Percentiles rank a stretch among this genome's conserved stretches.
Evolutionary conservation across 495 filamentous ascomycete genomes (phyloP).

Genomic region (Penicillium roqueforti): DNA sequence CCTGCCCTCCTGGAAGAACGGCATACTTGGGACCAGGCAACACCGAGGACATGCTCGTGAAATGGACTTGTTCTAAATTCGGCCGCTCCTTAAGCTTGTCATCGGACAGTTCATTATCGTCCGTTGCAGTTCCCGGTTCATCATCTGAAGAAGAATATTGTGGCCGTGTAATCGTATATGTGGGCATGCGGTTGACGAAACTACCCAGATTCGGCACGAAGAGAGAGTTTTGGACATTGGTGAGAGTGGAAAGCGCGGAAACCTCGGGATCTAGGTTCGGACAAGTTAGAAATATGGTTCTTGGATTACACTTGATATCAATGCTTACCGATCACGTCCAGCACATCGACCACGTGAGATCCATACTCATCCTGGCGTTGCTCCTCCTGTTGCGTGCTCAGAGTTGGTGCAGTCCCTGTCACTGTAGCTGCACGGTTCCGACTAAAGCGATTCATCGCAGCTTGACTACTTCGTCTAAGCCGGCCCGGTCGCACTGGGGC

Average conservation of each 20-base stretch:
- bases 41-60: slow-evolving; percentile 34
- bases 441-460: slow-evolving; percentile 31
- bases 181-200: slow-evolving; percentile 65
- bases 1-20: slow-evolving; percentile 51
- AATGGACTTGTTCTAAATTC: slow-evolving; percentile 25
- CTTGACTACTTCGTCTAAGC: slow-evolving; percentile 36
- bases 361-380: slow-evolving; percentile 45
- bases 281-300: neutral
- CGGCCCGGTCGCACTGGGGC: slow-evolving; percentile 18
- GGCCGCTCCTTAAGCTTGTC: slow-evolving; percentile 24
- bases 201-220: slow-evolving; percentile 67
- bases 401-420: slow-evolving; percentile 21
- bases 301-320: neutral
- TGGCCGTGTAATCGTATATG: slow-evolving; percentile 62
- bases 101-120: slow-evolving; percentile 27
- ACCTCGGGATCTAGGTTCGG: slow-evolving; percentile 62
- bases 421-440: slow-evolving; percentile 38
- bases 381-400: slow-evolving; percentile 8
- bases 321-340: slow-evolving; percentile 65
- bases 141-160: slow-evolving; percentile 27
- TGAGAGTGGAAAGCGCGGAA: slow-evolving; percentile 66
- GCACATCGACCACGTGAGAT: slow-evolving; percentile 58
- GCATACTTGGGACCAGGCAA: slow-evolving; percentile 36
- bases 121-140: slow-evolving; percentile 31
- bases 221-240: slow-evolving; percentile 75